Conservation (phyloP, 441 rosid species). For the Erysimum cheiri region DNA sequence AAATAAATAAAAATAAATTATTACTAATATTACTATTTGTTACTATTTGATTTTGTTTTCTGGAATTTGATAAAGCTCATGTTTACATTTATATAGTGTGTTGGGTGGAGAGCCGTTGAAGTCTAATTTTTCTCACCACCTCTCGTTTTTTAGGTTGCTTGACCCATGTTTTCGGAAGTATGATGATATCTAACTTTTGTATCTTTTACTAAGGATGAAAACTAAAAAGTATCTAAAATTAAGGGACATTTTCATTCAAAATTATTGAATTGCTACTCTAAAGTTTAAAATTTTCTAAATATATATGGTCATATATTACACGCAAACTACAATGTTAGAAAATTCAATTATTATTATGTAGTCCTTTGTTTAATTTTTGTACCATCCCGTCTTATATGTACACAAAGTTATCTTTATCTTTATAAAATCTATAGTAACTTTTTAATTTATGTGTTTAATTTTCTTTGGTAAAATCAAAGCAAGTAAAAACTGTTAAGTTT, state of each 20-base stretch:
- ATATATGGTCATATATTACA: too few relatives aligned
- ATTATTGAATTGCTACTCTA: neutral
- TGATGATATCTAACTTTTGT: constrained; percentile 24
- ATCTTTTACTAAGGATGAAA: neutral
- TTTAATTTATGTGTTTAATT: neutral
- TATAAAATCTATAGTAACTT: neutral
- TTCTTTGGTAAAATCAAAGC: neutral
- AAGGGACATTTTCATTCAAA: neutral
- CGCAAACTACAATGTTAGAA: neutral
- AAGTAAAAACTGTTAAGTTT: neutral
- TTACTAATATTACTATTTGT: constrained; percentile 26
- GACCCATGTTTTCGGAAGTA: neutral
- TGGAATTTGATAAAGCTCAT: constrained; percentile 2
- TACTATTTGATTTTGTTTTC: constrained; percentile 16
- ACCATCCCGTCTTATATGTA: neutral
- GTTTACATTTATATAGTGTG: constrained; percentile 23
- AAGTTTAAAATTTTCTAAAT: neutral
- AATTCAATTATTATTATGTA: neutral
- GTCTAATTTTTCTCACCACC: constrained; percentile 21
- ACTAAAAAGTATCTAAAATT: neutral
- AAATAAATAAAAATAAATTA: too few relatives aligned
- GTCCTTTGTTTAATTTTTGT: neutral
- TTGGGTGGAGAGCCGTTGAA: constrained; percentile 3
- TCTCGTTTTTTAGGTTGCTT: constrained; percentile 37
- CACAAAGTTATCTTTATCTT: neutral